These are phyloP conservation scores for Xylariaceae sp. DNA, from an alignment of 2,329 filamentous ascomycete species.

Conservation along the genomic window DNA sequence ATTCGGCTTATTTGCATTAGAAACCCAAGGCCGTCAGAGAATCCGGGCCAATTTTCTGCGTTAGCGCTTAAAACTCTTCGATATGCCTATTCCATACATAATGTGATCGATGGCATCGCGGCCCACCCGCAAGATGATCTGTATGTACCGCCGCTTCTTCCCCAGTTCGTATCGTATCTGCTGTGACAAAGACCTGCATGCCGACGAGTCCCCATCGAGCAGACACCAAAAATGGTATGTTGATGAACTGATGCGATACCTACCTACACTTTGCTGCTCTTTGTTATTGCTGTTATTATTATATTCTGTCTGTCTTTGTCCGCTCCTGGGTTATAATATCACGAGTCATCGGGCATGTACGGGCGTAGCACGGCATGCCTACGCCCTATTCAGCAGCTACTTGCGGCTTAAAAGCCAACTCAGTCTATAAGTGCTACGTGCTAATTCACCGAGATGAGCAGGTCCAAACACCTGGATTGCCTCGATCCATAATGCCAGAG, in stretches of 20 bases:
- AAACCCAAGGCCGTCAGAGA: neutral
- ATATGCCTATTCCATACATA: neutral
- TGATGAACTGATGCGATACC: neutral
- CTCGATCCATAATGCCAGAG: neutral
- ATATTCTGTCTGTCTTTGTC: too few species aligned
- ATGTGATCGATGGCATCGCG: neutral
- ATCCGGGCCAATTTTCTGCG: neutral
- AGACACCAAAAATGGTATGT: neutral
- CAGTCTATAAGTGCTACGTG: neutral
- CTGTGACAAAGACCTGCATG: neutral
- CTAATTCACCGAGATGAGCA: neutral
- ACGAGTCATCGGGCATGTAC: neutral
- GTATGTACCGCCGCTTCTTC: neutral
- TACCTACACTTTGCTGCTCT: neutral
- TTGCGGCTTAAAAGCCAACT: neutral
- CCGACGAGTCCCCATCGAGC: neutral
- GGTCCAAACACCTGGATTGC: neutral
- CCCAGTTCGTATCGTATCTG: neutral
- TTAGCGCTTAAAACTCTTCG: neutral
- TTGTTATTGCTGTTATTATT: neutral
- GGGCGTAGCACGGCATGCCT: neutral
- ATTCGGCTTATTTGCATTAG: neutral
- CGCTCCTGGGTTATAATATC: too few species aligned
- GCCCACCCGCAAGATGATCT: neutral
- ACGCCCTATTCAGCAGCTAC: neutral